Evolutionary conservation across 495 filamentous ascomycete genomes (phyloP).

Genomic region (Elasticomyces elasticus): DNA sequence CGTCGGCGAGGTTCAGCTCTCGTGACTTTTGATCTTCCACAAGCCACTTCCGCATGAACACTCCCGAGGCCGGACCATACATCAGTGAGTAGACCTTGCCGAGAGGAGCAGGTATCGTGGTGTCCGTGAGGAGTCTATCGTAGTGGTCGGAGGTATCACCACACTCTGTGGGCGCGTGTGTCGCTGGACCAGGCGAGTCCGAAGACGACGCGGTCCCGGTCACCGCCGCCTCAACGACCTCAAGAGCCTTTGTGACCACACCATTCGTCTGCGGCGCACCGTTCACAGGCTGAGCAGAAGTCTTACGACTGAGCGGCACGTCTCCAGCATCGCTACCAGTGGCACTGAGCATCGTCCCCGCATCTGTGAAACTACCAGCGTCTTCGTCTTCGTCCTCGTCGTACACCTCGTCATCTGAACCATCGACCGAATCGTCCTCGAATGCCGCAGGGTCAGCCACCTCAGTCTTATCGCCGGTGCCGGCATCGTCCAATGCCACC

Average conservation of each 20-base stretch:
- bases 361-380: conserved; percentile 51
- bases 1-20: conserved; percentile 73
- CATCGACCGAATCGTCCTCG: conserved; percentile 42
- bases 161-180: conserved; percentile 77
- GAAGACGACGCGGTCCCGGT: conserved; percentile 39
- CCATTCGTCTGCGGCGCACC: conserved; percentile 31
- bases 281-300: conserved; percentile 9
- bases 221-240: conserved; percentile 45
- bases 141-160: conserved; percentile 67
- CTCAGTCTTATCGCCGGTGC: conserved; percentile 80
- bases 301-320: conserved; percentile 9
- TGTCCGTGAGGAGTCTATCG: conserved; percentile 75
- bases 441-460: conserved; percentile 57
- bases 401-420: conserved; percentile 51
- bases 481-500: conserved; percentile 64
- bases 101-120: conserved; percentile 74
- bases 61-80: conserved; percentile 68
- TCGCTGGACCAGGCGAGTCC: conserved; percentile 82
- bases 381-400: conserved; percentile 55
- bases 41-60: conserved; percentile 77
- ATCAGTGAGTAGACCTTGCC: conserved; percentile 84
- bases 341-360: conserved; percentile 45
- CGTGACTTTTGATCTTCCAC: conserved; percentile 77
- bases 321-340: conserved; percentile 50
- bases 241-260: conserved; percentile 37